Base-by-base conservation (phyloP, 2,329 filamentous ascomycete species). In the Tricladium varicosporioides region DNA sequence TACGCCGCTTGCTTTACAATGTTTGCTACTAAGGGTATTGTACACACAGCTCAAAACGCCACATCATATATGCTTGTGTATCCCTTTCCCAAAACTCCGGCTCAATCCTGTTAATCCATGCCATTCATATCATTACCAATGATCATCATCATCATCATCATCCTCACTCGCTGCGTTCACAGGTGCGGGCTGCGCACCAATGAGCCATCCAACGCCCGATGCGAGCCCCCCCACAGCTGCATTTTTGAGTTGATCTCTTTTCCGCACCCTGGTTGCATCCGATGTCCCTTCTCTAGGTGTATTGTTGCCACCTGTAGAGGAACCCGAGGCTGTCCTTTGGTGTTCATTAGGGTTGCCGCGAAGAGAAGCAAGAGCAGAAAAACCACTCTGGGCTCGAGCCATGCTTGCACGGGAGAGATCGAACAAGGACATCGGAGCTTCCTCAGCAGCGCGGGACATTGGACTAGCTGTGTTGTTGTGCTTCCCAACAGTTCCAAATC, bases 231-330 rank as follows among this genome's bases (percentile, higher is more conserved):
- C 84, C 54, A 86, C 83, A 8, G 86, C 85, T 36, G 80, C 85
- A 58, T 87, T 85, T 61, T 83, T 77, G 43, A 88, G 67, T 71
- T 88, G 86, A 69, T 93, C 90, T 64, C 90, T 80, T 76, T 87
- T 92, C 65, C 89, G 80, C 40, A 82, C 42, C 18, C 22, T 44
- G 4, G 54, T 50, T 40, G 36, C 10, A 11, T 40, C 36, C 4
- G 36, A 40, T 11, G 36, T n/a, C 2, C 36, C 4, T 44, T 48
- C 48, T 36, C 57, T 55, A 14, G 60, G 56, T 3, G 51, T 51
- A 10, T 58, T 49, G 70, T 71, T 31, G 73, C 72, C 2, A 57
- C 65, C 32, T 47, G 40, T 40, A 58, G 68, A 42, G 14, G 58
- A 61, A 10, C 70, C 70, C 5, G 56, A 53, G 27, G 63, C 65